Evolutionary conservation across 2,329 filamentous ascomycete species (phyloP).

Genomic region (Cercospora brassicicola): DNA sequence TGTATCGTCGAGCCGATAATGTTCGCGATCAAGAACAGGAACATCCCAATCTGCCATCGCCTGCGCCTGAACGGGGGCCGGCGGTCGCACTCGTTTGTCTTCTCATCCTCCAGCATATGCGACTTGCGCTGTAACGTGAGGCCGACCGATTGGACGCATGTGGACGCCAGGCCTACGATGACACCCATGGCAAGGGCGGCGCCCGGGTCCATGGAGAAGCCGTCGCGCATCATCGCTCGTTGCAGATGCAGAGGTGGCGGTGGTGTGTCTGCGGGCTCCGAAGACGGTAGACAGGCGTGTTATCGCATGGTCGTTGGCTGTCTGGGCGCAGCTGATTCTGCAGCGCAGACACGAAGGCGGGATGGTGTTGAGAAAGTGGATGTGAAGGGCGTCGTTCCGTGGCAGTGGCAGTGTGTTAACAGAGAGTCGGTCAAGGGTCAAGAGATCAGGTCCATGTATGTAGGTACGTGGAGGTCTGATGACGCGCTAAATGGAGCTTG

Average conservation of each 20-base stretch:
- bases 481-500: background rate
- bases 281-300: slow-evolving; percentile 3
- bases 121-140: slow-evolving; percentile 97
- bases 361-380: background rate
- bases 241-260: background rate
- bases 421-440: background rate
- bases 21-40: slow-evolving; percentile 94
- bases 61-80: slow-evolving; percentile 85
- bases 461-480: background rate
- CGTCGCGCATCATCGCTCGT: slow-evolving; percentile 14
- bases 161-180: slow-evolving; percentile 87
- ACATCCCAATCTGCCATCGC: slow-evolving; percentile 94
- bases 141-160: slow-evolving; percentile 90
- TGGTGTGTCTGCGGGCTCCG: background rate
- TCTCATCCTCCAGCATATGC: slow-evolving; percentile 95
- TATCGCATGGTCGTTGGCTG: slow-evolving; percentile 6
- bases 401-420: background rate
- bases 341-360: background rate
- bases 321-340: background rate
- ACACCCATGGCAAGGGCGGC: slow-evolving; percentile 65
- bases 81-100: slow-evolving; percentile 71
- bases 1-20: slow-evolving; percentile 93
- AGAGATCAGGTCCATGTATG: background rate
- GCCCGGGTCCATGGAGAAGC: slow-evolving; percentile 24
- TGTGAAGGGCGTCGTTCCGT: background rate